phyloP scores from a whole-genome alignment of 257 asterid genomes.

The Penstemon barbatus region DNA sequence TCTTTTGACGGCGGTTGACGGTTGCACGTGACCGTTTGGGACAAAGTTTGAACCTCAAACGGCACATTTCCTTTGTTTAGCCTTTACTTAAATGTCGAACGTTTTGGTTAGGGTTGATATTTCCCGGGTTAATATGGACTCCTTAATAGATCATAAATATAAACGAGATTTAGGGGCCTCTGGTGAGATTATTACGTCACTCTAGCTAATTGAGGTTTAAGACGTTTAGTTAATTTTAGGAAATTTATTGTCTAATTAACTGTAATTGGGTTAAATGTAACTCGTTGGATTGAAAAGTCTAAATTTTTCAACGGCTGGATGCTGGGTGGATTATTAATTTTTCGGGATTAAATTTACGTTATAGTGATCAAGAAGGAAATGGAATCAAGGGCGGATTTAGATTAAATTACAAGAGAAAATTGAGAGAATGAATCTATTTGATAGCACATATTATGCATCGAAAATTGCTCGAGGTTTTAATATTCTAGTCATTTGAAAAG shows the following conservation, averaged over 20 bases:
- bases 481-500: too few relatives aligned
- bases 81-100: slow-evolving; percentile 24
- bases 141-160: slow-evolving; percentile 12
- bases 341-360: slow-evolving; percentile 11
- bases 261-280: slow-evolving; percentile 2
- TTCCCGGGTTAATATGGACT: slow-evolving; percentile 50
- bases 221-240: slow-evolving; percentile 16
- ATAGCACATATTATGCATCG: slow-evolving; percentile 18
- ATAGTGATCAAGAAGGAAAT: not conserved
- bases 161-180: slow-evolving; percentile 19
- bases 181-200: slow-evolving; percentile 33
- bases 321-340: slow-evolving; percentile 1
- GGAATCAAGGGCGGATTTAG: not conserved
- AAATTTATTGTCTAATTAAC: not conserved
- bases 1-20: slow-evolving; percentile 46
- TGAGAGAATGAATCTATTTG: slow-evolving; percentile 24
- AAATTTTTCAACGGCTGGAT: slow-evolving; percentile 22
- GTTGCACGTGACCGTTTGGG: slow-evolving; percentile 62
- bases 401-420: slow-evolving; percentile 2
- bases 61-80: slow-evolving; percentile 51
- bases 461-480: slow-evolving; percentile 17
- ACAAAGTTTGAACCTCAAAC: slow-evolving; percentile 92
- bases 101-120: slow-evolving; percentile 14
- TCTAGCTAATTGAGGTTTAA: slow-evolving; percentile 6
- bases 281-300: slow-evolving; percentile 29